Evolutionary conservation across 2,329 filamentous ascomycete genomes (phyloP), one percentile per base, ranked within the genome.

Genomic region (Thelonectria discophora): DNA sequence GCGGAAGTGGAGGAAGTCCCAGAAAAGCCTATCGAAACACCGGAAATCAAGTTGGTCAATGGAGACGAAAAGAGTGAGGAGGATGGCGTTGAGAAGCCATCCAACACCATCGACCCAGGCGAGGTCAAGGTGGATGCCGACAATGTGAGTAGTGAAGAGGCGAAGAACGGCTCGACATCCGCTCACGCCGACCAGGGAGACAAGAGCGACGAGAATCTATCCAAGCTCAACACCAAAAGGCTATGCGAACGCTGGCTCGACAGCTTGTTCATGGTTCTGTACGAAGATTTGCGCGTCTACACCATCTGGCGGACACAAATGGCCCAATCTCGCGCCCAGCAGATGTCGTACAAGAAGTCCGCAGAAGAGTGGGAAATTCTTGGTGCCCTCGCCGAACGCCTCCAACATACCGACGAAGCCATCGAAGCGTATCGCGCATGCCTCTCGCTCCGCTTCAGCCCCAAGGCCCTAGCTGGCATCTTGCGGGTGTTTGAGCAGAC

Each of bases 301-400:
- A 99, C 95, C 12, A 99, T 99, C 77, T 99, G 95, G 95, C 90
- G 95, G 58, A 98, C 95, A 1, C 95, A 99, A 76, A 95, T 98
- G 88, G 92, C 93, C 0, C 94, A 98, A 76, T 97, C 94, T 75
- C 90, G 92, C 20, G 92, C 94, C 55, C 94, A 98, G 77, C 91
- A 94, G 64, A 89, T 97, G 77, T 90, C 96, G 68, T 99, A 98
- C 81, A 95, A 95, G 79, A 99, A 98, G 80, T 95, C 91, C 1
- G 91, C 94, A 2, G 93, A 97, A 69, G 95, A 99, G 76, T 99
- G 95, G 95, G 95, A 99, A 78, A 97, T 99, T 54, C 86, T 99
- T 0, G 95, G 95, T 42, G 91, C 94, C 60, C 85, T 99, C 15
- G 95, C 95, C 1, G 93, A 97, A 76, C 90, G 95, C 48, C 84